A percentile compares a stretch with the other conserved stretches of the same genome.
Evolutionary conservation across 75 land plant genomes (phyloP).

Genomic region (Isoetes taiwanensis): DNA sequence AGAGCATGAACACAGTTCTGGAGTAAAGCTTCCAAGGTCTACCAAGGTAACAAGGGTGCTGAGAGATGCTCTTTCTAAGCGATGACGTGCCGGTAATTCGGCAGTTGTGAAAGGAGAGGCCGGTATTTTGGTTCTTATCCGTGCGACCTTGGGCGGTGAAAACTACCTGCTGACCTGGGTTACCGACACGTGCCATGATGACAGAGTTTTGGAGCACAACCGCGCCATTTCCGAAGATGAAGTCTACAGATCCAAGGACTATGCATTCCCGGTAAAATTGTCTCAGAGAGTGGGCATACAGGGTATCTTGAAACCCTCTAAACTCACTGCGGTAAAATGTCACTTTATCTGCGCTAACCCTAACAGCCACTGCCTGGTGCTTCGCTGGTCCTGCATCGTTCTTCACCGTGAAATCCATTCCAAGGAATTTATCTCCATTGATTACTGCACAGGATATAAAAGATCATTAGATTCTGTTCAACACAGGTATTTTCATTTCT

Average conservation of each 20-base stretch:
- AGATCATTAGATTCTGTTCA: no score
- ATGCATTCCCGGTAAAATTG: slow-evolving; percentile 1
- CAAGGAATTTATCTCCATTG: background rate
- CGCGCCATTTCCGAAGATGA: slow-evolving; percentile 33
- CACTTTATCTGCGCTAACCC: slow-evolving; percentile 11
- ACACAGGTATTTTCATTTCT: no score
- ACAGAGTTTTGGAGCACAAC: slow-evolving; percentile 8
- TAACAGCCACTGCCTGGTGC: slow-evolving; percentile 15
- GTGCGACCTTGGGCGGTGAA: slow-evolving; percentile 8
- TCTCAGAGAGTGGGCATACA: background rate
- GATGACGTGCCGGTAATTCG: background rate
- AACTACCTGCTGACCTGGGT: background rate
- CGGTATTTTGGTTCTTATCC: slow-evolving; percentile 23
- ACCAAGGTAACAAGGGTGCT: background rate
- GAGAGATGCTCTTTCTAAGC: no score
- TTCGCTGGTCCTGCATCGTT: slow-evolving; percentile 9
- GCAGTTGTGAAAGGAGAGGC: slow-evolving; percentile 27
- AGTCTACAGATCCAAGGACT: slow-evolving; percentile 8
- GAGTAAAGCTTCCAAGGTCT: background rate
- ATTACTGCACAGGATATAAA: background rate
- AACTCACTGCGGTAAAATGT: slow-evolving; percentile 9
- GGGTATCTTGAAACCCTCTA: slow-evolving; percentile 10
- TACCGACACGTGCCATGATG: background rate
- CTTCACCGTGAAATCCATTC: slow-evolving; percentile 10
- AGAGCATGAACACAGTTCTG: background rate